Percentiles rank a stretch among this genome's conserved stretches.
Evolutionary conservation across 352 stramenopile genomes (phyloP).

Genomic region (Pythium brassicae): DNA sequence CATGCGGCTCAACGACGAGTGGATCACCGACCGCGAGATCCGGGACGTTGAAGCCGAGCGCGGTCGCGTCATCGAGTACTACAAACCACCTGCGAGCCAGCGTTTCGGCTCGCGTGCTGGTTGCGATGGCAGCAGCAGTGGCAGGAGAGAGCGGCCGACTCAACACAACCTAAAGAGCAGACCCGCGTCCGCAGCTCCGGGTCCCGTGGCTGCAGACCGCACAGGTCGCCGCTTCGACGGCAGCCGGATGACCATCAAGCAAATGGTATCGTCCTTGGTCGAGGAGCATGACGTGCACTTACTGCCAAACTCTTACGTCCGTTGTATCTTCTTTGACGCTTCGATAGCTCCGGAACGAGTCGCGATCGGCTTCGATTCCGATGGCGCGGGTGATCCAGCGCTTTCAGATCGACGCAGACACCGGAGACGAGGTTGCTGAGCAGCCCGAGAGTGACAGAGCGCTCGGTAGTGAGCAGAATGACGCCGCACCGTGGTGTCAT

Average conservation of each 20-base stretch:
- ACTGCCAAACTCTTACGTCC: no score
- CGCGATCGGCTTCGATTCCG: conserved; percentile 37
- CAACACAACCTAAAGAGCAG: background rate
- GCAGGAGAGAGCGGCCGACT: background rate
- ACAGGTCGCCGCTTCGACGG: conserved; percentile 39
- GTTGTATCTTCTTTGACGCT: background rate
- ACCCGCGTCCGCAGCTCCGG: background rate
- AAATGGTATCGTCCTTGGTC: conserved; percentile 29
- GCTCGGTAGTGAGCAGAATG: no score
- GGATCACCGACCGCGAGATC: conserved; percentile 55
- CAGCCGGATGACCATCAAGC: conserved; percentile 59
- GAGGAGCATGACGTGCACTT: no score
- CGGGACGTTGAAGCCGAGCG: conserved; percentile 45
- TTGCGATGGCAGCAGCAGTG: background rate
- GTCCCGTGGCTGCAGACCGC: background rate
- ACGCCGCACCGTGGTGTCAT: no score
- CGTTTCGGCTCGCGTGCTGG: background rate
- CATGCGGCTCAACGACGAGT: conserved; percentile 47
- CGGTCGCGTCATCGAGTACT: conserved; percentile 45
- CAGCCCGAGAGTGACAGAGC: background rate
- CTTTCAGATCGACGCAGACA: conserved; percentile 56
- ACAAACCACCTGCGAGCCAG: conserved; percentile 2
- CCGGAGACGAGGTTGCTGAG: conserved; percentile 19
- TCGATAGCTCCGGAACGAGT: conserved; percentile 33
- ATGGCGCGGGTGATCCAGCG: conserved; percentile 29